Evolutionary conservation across 306 rosid genomes (phyloP), one percentile per base, ranked within the genome.

Genomic region (Begonia masoniana): DNA sequence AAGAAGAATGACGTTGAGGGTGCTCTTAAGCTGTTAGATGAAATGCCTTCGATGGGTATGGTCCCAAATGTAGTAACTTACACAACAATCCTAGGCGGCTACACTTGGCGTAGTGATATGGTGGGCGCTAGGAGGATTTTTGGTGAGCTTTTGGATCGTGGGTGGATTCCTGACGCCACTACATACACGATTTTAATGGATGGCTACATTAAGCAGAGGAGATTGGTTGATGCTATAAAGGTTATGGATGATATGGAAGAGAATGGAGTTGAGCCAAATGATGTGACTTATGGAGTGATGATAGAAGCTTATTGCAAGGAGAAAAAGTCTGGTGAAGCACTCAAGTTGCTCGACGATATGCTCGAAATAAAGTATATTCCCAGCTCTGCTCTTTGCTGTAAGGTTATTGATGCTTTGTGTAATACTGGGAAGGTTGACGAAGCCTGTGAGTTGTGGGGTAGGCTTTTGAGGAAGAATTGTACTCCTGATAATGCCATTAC

Each of bases 201-300:
- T 65, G 95, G 88, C 16, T 82, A 62, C 69, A 67, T 81, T 62
- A 77, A 65, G 74, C 70, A 17, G 55, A 79, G 92, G 53, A 71
- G 66, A 59, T 68, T 85, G 60, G 57, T 61, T 41, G 88, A 79
- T 62, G 92, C 92, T 35, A 61, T 85, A 47, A 79, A 68, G 73
- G 71, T 85, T 12, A 82, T 85, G 92, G 95, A 85, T 67, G 87
- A 75, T 41, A 85, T 85, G 95, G 87, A 85, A 68, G 92, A 85
- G 21, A 85, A 79, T 69, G 84, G 82, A 60, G 73, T 85, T 54
- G 76, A 63, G 10, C 76, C 93, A 0, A 85, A 79, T 67, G 88
- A 79, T 50, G 64, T 82, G 10, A 82, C 88, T 31, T 82, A 86
- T 71, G 76, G 79, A 31, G 80, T 82, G 69, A 79, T 86, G 77